Conservation (phyloP, 2,329 filamentous ascomycete genomes). For the Claviceps spartinae region DNA sequence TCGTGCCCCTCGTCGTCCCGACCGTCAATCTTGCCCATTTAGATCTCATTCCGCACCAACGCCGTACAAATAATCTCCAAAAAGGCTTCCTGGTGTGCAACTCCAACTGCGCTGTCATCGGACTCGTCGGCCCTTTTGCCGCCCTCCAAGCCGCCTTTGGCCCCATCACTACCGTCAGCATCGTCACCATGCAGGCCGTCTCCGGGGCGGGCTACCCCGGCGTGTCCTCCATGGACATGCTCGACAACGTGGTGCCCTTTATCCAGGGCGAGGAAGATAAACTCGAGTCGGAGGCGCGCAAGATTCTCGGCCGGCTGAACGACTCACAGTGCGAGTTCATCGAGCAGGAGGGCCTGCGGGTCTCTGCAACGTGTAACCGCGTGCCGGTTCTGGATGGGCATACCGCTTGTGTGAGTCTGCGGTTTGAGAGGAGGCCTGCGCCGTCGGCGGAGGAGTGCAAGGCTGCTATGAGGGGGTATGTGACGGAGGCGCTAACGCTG, state of each 20-base stretch:
- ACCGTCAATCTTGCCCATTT: constrained; percentile 87
- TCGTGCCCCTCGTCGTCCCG: constrained; percentile 86
- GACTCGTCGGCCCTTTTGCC: constrained; percentile 86
- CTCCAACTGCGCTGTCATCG: constrained; percentile 95
- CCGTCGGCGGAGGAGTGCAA: constrained; percentile 67
- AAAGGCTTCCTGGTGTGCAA: constrained; percentile 95
- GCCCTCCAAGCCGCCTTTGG: constrained; percentile 81
- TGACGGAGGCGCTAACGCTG: constrained; percentile 66
- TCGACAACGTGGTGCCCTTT: constrained; percentile 92
- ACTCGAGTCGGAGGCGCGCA: constrained; percentile 84
- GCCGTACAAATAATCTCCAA: constrained; percentile 54
- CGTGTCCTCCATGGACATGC: constrained; percentile 84
- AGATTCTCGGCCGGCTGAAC: constrained; percentile 75
- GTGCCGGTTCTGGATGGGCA: constrained; percentile 94
- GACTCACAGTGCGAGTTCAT: constrained; percentile 58
- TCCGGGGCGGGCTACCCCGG: constrained; percentile 86
- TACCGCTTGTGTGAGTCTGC: constrained; percentile 81
- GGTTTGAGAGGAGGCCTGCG: constrained; percentile 61
- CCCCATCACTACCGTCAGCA: constrained; percentile 57
- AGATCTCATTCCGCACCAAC: constrained; percentile 79
- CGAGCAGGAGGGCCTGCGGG: constrained; percentile 58
- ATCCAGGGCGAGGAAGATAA: constrained; percentile 94
- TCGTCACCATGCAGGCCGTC: constrained; percentile 91
- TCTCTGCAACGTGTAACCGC: constrained; percentile 82
- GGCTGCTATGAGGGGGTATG: constrained; percentile 66